A percentile compares a stretch with the other conserved stretches of the same genome.
phyloP scores from a whole-genome alignment of 805 yeast species.

The Isabelozyma heimii region DNA sequence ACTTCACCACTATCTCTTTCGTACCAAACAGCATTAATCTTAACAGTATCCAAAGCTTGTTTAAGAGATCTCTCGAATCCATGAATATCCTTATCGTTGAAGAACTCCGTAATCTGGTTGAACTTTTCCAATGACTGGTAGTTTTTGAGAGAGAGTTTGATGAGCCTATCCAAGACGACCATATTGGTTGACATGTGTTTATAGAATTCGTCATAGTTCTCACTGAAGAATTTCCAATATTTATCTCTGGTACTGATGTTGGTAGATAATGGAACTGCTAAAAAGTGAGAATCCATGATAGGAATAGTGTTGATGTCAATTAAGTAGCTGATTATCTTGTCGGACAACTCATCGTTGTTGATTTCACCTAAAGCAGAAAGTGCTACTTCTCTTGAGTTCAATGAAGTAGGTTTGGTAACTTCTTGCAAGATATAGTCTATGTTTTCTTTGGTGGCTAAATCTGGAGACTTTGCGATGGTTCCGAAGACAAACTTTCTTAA shows the following conservation, averaged over 20 bases:
- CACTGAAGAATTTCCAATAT: conserved; percentile 51
- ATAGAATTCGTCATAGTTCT: conserved; percentile 45
- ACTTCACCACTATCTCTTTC: conserved; percentile 43
- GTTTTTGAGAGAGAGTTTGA: conserved; percentile 37
- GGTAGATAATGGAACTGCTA: conserved; percentile 44
- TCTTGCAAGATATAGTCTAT: conserved; percentile 44
- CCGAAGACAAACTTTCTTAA: conserved; percentile 42
- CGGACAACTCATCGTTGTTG: conserved; percentile 31
- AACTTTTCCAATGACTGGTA: conserved; percentile 35
- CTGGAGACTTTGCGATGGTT: conserved; percentile 39
- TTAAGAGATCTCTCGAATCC: conserved; percentile 55
- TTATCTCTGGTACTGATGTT: conserved; percentile 42
- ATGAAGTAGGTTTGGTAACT: conserved; percentile 47
- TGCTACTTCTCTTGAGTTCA: conserved; percentile 60
- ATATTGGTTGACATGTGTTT: conserved; percentile 45
- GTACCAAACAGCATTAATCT: conserved; percentile 50
- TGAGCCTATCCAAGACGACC: conserved; percentile 50
- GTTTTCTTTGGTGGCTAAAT: conserved; percentile 26
- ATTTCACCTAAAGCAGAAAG: conserved; percentile 53
- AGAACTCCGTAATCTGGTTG: conserved; percentile 28
- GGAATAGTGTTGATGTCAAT: conserved; percentile 45
- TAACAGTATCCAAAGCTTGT: conserved; percentile 56
- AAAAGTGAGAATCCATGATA: conserved; percentile 57
- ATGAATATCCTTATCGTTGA: conserved; percentile 29
- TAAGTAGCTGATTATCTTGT: conserved; percentile 38